Evolutionary conservation across 352 stramenopile genomes (phyloP).

Genomic region (Pelagophyceae sp.): DNA sequence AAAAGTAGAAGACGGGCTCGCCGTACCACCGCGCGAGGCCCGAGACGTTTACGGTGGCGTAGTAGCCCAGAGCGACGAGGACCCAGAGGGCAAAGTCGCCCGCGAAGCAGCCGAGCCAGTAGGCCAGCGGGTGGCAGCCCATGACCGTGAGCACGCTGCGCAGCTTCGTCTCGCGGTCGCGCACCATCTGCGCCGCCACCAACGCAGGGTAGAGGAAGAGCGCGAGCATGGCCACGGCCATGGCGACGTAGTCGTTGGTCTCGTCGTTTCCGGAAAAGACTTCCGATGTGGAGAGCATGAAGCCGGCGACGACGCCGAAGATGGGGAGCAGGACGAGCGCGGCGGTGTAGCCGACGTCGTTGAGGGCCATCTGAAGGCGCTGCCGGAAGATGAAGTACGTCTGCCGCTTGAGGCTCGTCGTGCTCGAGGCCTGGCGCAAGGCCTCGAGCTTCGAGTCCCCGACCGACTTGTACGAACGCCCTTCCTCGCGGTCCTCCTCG

Average conservation of each 20-base stretch:
- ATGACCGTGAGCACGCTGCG: conserved; percentile 13
- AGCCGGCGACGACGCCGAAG: neutral
- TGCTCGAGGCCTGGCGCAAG: too few species aligned
- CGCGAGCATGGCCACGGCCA: neutral
- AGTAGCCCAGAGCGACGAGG: neutral
- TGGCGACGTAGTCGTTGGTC: neutral
- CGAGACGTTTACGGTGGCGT: neutral
- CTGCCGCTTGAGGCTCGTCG: too few species aligned
- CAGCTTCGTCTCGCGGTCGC: neutral
- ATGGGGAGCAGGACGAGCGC: neutral
- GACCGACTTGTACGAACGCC: too few species aligned
- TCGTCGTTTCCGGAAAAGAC: neutral
- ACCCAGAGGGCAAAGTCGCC: conserved; percentile 18
- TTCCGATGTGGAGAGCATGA: neutral
- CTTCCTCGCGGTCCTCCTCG: too few species aligned
- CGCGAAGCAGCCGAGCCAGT: conserved; percentile 23
- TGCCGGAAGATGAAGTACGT: neutral
- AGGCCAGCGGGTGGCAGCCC: conserved; percentile 19
- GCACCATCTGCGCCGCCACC: neutral
- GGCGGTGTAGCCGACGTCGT: neutral
- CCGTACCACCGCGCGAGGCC: neutral
- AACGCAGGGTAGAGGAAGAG: neutral
- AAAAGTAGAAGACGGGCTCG: neutral
- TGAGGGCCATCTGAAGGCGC: neutral
- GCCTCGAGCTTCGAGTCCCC: too few species aligned